These are phyloP conservation scores for Trapa incisa DNA, from an alignment of 345 rosid species.

Conservation along the genomic window DNA sequence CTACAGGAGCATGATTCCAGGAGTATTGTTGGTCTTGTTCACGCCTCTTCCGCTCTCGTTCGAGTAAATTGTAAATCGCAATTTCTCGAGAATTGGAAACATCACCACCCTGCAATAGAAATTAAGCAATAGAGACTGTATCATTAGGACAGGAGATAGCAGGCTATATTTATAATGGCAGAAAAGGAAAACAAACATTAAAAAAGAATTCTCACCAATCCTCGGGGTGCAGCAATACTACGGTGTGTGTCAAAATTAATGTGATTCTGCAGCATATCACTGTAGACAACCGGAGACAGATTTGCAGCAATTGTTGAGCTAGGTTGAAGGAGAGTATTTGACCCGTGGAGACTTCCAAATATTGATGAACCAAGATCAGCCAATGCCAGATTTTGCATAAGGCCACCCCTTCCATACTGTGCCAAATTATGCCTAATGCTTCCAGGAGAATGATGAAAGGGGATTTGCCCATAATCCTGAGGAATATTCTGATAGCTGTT, in stretches of 20 bases:
- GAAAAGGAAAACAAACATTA: background rate
- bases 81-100: slow-evolving; percentile 3
- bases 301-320: slow-evolving; percentile 8
- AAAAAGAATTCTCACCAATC: background rate
- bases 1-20: slow-evolving; percentile 15
- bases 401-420: slow-evolving; percentile 7
- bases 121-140: background rate
- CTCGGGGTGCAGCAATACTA: background rate
- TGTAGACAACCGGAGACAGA: background rate
- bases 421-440: slow-evolving; percentile 14
- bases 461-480: background rate
- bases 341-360: slow-evolving; percentile 6
- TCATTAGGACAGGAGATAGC: too few relatives aligned
- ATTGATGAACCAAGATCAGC: slow-evolving; percentile 11
- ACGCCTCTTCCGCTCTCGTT: background rate
- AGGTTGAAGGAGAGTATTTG: slow-evolving; percentile 13
- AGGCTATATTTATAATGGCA: background rate
- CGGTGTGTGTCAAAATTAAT: background rate
- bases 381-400: slow-evolving; percentile 15
- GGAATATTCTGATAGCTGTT: background rate
- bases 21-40: slow-evolving; percentile 13
- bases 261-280: background rate
- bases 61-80: background rate
- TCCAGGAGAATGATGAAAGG: slow-evolving; percentile 10
- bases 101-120: slow-evolving; percentile 14